Conservation (phyloP, 768 basidiomycete species). For the Lentinula sp. region DNA sequence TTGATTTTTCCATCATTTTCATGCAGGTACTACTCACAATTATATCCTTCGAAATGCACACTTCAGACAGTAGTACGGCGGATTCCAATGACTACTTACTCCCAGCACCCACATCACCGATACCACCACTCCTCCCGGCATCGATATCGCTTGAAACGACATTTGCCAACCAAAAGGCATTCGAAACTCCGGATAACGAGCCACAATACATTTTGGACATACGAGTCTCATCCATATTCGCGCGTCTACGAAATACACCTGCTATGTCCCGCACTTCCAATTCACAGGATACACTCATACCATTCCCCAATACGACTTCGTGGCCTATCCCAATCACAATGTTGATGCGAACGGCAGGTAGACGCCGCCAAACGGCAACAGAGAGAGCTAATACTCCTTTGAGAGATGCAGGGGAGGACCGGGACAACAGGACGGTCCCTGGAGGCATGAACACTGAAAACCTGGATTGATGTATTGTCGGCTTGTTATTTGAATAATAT, state of each 20-base stretch:
- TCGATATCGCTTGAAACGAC: slow-evolving; percentile 8
- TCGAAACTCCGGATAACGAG: slow-evolving; percentile 14
- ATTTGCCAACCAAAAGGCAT: neutral
- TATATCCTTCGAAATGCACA: slow-evolving; percentile 61
- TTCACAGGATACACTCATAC: slow-evolving; percentile 32
- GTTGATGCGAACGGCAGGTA: slow-evolving; percentile 29
- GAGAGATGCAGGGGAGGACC: slow-evolving; percentile 7
- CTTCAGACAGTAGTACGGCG: slow-evolving; percentile 31
- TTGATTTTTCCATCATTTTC: slow-evolving; percentile 63
- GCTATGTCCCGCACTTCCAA: slow-evolving; percentile 24
- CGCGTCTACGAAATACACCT: slow-evolving; percentile 51
- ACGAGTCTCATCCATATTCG: slow-evolving; percentile 44
- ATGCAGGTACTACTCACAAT: slow-evolving; percentile 63
- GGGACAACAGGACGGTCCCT: slow-evolving; percentile 20
- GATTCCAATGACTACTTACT: slow-evolving; percentile 22
- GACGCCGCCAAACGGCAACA: slow-evolving; percentile 45
- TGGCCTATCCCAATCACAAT: slow-evolving; percentile 23
- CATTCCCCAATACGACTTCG: slow-evolving; percentile 56
- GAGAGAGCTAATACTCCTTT: slow-evolving; percentile 23
- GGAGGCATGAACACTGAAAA: slow-evolving; percentile 28
- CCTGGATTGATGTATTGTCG: slow-evolving; percentile 13
- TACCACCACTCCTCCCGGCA: slow-evolving; percentile 8
- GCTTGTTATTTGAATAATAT: slow-evolving; percentile 7
- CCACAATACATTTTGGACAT: slow-evolving; percentile 58
- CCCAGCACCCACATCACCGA: slow-evolving; percentile 16